phyloP scores from a whole-genome alignment of 345 rosid species.

The Hibiscus trionum region DNA sequence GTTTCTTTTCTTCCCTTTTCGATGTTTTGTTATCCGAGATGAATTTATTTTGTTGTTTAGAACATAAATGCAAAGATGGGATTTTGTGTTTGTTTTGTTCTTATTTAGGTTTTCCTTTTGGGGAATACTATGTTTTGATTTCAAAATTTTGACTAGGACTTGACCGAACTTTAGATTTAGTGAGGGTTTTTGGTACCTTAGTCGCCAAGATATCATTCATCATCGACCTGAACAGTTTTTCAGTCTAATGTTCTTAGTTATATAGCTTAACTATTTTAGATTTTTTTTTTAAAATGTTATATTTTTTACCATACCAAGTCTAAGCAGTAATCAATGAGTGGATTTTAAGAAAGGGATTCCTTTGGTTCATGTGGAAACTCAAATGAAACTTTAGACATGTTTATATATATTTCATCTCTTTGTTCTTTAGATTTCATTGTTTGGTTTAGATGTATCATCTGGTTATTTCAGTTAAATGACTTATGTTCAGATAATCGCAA shows the following conservation, averaged over 20 bases:
- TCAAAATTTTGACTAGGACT: background rate
- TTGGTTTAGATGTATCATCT: background rate
- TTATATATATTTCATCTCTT: background rate
- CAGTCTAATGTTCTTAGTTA: background rate
- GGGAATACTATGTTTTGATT: background rate
- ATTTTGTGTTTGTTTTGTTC: background rate
- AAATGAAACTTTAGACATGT: background rate
- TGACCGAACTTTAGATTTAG: background rate
- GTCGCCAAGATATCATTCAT: background rate
- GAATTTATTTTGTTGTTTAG: background rate
- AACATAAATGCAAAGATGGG: background rate
- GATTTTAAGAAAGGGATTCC: background rate
- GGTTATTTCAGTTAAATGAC: background rate
- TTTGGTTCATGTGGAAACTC: background rate
- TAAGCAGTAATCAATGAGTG: background rate
- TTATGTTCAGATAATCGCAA: too few species aligned
- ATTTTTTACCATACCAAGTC: background rate
- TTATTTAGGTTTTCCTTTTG: background rate
- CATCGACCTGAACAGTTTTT: background rate
- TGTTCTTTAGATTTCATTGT: background rate
- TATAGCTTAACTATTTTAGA: background rate
- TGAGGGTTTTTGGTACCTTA: background rate
- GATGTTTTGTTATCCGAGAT: background rate
- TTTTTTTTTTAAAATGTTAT: background rate
- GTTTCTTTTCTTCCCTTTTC: background rate